Evolutionary conservation across 352 stramenopile genomes (phyloP).

Genomic region (Phytophthora sp.): DNA sequence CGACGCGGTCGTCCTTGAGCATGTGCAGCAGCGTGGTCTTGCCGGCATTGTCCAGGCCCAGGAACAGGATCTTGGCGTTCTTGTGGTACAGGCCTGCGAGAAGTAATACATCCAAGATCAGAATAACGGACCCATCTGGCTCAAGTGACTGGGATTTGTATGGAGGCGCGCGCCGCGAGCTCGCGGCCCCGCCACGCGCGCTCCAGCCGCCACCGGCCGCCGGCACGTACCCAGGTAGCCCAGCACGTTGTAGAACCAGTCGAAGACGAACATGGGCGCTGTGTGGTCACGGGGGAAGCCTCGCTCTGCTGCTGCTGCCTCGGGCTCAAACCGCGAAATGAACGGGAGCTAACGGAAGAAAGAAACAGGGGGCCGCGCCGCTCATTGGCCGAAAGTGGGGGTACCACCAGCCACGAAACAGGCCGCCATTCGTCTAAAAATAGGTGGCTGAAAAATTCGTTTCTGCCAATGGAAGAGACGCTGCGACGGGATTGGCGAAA

Average conservation of each 20-base stretch:
- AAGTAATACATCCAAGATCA: slow-evolving; percentile 10
- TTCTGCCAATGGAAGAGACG: slow-evolving; percentile 1
- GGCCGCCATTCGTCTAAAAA: slow-evolving; percentile 57
- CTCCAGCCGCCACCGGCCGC: no score
- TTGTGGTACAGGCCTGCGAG: slow-evolving; percentile 99
- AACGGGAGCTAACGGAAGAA: slow-evolving; percentile 19
- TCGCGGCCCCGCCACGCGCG: no score
- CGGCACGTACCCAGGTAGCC: slow-evolving; percentile 89
- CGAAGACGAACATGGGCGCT: slow-evolving; percentile 95
- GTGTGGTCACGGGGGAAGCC: slow-evolving; percentile 1
- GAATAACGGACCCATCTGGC: slow-evolving; percentile 17
- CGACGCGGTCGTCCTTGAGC: slow-evolving; percentile 98
- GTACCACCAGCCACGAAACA: slow-evolving; percentile 60
- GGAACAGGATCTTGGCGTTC: slow-evolving; percentile 99
- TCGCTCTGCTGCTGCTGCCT: slow-evolving; percentile 27
- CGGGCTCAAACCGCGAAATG: slow-evolving; percentile 46
- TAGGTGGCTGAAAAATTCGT: neutral
- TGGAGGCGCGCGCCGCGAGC: neutral
- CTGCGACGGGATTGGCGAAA: slow-evolving; percentile 6
- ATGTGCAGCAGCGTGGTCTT: slow-evolving; percentile 99
- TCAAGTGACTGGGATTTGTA: slow-evolving; percentile 19
- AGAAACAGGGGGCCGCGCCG: slow-evolving; percentile 16
- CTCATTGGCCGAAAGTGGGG: slow-evolving; percentile 5
- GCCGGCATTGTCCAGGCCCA: slow-evolving; percentile 99
- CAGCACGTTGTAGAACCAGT: slow-evolving; percentile 96